Evolutionary conservation across 495 filamentous ascomycete genomes (phyloP).

Genomic region (Clavariopsis aquatica): DNA sequence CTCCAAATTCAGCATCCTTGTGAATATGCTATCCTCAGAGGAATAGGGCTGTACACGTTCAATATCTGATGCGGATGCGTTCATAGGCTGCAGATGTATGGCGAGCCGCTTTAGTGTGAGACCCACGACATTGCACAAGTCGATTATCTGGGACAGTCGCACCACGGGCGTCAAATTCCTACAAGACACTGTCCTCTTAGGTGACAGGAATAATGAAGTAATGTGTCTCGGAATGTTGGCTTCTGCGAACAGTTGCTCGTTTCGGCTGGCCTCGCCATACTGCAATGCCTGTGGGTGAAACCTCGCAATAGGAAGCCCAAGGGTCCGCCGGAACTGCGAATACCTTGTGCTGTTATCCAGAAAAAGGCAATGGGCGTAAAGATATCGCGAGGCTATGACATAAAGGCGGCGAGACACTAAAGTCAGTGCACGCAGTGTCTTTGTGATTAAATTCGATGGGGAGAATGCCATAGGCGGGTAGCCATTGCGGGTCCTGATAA

Average conservation of each 20-base stretch:
- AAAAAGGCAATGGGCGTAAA: slow-evolving; percentile 31
- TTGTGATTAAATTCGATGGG: slow-evolving; percentile 22
- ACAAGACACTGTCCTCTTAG: slow-evolving; percentile 6
- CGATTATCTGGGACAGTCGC: slow-evolving; percentile 19
- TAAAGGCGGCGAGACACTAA: slow-evolving; percentile 15
- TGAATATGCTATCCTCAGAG: slow-evolving; percentile 12
- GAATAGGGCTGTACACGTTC: background rate
- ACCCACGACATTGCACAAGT: slow-evolving; percentile 12
- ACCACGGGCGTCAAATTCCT: slow-evolving; percentile 13
- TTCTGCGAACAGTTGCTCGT: slow-evolving; percentile 15
- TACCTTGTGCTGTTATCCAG: slow-evolving; percentile 15
- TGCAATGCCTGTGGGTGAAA: slow-evolving; percentile 17
- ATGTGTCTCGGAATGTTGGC: slow-evolving; percentile 13
- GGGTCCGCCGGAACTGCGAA: slow-evolving; percentile 18
- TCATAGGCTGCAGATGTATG: slow-evolving; percentile 19
- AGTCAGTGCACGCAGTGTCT: slow-evolving; percentile 25
- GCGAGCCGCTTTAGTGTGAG: slow-evolving; percentile 19
- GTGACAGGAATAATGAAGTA: slow-evolving; percentile 22
- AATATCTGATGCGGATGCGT: slow-evolving; percentile 7
- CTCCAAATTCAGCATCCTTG: slow-evolving; percentile 15
- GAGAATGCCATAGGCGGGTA: slow-evolving; percentile 16
- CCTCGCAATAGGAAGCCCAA: slow-evolving; percentile 1
- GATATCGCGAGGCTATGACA: slow-evolving; percentile 17
- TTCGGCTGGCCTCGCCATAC: slow-evolving; percentile 11
- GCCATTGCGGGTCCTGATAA: slow-evolving; percentile 18